Base-by-base conservation (phyloP, 2,329 filamentous ascomycete species). In the Geosmithia flava region DNA sequence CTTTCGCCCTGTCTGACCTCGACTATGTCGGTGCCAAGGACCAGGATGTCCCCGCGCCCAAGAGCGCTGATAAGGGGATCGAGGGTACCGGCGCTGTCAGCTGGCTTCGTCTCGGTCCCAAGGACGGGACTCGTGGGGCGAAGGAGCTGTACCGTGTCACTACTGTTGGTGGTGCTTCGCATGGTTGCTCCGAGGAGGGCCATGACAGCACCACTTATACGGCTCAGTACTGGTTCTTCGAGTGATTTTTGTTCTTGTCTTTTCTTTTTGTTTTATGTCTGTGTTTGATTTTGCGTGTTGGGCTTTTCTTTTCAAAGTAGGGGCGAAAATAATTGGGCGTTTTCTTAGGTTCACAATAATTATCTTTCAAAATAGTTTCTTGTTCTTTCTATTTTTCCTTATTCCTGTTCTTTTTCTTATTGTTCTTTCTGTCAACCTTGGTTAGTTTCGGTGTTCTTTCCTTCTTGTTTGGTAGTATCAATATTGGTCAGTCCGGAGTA, bases 161-260 rank as follows among this genome's bases (percentile, higher is more conserved):
- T 50, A 80, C 76, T 1, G 69, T 73, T 15, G 76, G 76, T 2
- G 76, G 76, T 20, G 60, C 52, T 51, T 58, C 68, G 1, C 59
- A 70, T 55, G 55, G 64, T 4, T 80, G 76, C 58, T 52, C 52
- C 43, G 62, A 60, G 2, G 62, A 62, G n/a, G 65, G 68, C 42
- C 51, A 56, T 17, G 68, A 74, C 55, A 80, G 75, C 59, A 70
- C 77, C 23, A 68, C 70, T 2, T 81, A 81, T 58, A 56, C 75
- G 1, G 66, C 76, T n/a, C 69, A 67, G 53, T 81, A 81, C 63
- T 80, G 76, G 75, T 70, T 80, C 58, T 80, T 69, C 55, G 68
- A 62, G 19, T 67, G 60, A 58, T 20, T 42, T 3, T 7, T 13
- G 13, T 11, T 37, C 11, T 13, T 37, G 33, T 37, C 15, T 11